Evolutionary conservation across 1,284 basidiomycete species (phyloP), one percentile per base, ranked within the genome.

Genomic region (Agroathelia rolfsii): DNA sequence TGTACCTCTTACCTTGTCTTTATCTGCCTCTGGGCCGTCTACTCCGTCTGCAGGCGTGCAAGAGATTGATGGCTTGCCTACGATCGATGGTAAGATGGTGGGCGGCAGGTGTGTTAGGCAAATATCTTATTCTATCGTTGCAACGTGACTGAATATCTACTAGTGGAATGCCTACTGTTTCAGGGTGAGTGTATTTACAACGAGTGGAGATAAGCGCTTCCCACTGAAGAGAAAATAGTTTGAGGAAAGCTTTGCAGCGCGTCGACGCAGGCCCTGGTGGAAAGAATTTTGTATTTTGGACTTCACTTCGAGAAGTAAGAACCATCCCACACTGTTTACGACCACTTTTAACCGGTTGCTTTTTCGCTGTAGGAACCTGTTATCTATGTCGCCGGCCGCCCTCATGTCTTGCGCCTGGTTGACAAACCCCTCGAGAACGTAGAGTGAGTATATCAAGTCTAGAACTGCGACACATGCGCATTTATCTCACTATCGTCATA

Each of bases 331-430:
- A 6, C 9, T 19, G 30, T 31, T 6, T 13, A 16, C 18, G 2
- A 14, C 24, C 28, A 22, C 37, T 24, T 28, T 24, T 37, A 36
- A 37, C 30, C 38, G 15, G 41, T 29, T 27, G 25, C 36, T 14
- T 20, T 44, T 6, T n/a, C n/a, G n/a, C n/a, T n/a, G n/a, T 41
- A 90, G 76, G 95, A 97, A 62, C 94, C 95, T 9, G 94, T 98
- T 3, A 68, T 97, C 31, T 95, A 93, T 46, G 70, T 94, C 27
- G 76, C 82, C 21, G 90, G 90, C 6, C 70, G 87, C 32, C 94
- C 94, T 0, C 89, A 94, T 52, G 90, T 98, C 8, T 64, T 99
- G 21, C 81, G 95, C n/a, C 67, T 96, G 1, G 72, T 93, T 6
- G 82, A 92, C 52, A 75, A 77, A 35, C 93, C 92, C 0, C 59